Base-by-base conservation (phyloP, 805 yeast species). In the Zygosaccharomyces lentus region DNA sequence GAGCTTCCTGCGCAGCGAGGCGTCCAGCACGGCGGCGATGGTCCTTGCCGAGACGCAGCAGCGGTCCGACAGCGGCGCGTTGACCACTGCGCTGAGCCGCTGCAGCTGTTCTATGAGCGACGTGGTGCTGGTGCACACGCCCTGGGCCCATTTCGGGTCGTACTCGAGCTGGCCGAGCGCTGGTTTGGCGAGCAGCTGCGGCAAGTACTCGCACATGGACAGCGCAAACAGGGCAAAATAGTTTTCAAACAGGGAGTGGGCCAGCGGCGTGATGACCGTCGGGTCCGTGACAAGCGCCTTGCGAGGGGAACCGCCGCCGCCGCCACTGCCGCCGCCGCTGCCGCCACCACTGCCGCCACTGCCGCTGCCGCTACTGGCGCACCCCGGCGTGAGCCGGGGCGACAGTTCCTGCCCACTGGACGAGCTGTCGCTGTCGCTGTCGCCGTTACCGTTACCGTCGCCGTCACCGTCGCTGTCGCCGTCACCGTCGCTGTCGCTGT, bases 221-320 rank as follows among this genome's bases (percentile, higher is more conserved):
- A 57, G 52, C 3, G 62, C 54, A 39, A 55, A 60, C 21, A 64
- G 48, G 1, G 63, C 60, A 29, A 62, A 53, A 50, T 64, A 64
- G 41, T 57, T 57, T 39, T 62, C 64, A 16, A 62, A 47, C 4
- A 59, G 9, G 1, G 61, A 52, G 38, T 58, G 57, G 9, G 53
- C 50, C 15, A 51, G 45, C 9, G 67, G 66, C 13, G 56, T 43
- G 2, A 64, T 39, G 2, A 61, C 54, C 1, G 62, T 53, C 2
- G 64, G 63, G 34, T 57, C 64, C 12, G 39, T 36, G 2, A 50
- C 36, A 2, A 44, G 41, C 4, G 31, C n/a, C 32, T 52, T 55
- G 21, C 26, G 23, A 17, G 43, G 19, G 4, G 34, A 27, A n/a
- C 9, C 34, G 9, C 15, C 21, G 21, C 3, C 5, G 21, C 21